These are phyloP conservation scores for Haematococcus lacustris DNA, from an alignment of 139 green algal species.

Conservation along the genomic window DNA sequence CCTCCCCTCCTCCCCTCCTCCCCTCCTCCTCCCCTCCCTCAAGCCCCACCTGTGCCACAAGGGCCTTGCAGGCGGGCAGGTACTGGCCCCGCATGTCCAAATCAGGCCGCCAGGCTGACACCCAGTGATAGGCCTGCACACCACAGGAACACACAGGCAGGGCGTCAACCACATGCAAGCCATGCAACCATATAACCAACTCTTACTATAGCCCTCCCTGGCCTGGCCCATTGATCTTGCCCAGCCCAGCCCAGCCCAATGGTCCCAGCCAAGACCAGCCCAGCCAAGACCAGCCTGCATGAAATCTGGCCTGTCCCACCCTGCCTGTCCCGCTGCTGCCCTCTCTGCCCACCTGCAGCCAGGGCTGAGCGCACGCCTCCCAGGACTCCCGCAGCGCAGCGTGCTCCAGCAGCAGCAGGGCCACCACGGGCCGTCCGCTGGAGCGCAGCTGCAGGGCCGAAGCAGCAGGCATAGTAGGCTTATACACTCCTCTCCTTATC, in stretches of 20 bases:
- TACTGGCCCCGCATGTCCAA: conserved; percentile 1
- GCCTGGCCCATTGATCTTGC: too few species aligned
- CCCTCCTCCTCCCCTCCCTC: not conserved
- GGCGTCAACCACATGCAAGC: too few species aligned
- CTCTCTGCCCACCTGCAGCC: too few species aligned
- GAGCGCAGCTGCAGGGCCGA: not conserved
- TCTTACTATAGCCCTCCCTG: too few species aligned
- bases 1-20: not conserved
- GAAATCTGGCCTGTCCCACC: too few species aligned
- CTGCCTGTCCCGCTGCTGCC: too few species aligned
- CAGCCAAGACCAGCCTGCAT: too few species aligned
- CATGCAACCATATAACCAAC: too few species aligned
- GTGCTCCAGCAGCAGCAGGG: not conserved
- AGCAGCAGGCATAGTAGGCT: not conserved
- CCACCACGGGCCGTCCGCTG: not conserved
- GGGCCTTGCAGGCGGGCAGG: not conserved
- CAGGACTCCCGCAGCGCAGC: not conserved
- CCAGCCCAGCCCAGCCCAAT: too few species aligned
- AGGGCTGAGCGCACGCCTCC: not conserved
- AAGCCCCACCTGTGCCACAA: conserved; percentile 1
- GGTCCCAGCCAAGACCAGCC: too few species aligned
- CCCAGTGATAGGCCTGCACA: conserved; percentile 11
- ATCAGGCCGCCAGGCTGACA: conserved; percentile 2
- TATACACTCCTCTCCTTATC: not conserved
- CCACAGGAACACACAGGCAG: too few species aligned